Percentiles rank a stretch among this genome's conserved stretches.
phyloP scores from a whole-genome alignment of 768 basidiomycete genomes.

The Suillus sp. region DNA sequence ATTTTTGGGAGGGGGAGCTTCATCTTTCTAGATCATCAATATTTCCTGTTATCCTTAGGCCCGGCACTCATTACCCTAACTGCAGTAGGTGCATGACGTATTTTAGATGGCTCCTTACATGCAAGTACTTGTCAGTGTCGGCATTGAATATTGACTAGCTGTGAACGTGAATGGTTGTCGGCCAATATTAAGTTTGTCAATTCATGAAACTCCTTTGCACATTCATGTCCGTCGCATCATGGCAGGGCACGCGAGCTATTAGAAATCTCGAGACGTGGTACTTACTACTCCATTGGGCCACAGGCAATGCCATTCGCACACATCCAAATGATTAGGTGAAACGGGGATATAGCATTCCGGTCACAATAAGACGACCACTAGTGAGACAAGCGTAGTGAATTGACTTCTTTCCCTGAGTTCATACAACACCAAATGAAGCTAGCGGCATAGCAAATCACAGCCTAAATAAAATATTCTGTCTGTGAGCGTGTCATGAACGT shows the following conservation, averaged over 20 bases:
- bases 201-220: neutral
- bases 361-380: neutral
- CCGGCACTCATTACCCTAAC: too few species aligned
- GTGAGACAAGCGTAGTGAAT: neutral
- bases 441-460: neutral
- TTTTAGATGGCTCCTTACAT: too few species aligned
- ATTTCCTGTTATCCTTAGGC: too few species aligned
- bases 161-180: too few species aligned
- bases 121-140: too few species aligned
- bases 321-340: neutral
- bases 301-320: neutral
- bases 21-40: too few species aligned
- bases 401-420: neutral
- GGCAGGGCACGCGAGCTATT: neutral
- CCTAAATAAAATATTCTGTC: neutral
- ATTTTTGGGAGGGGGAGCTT: too few species aligned
- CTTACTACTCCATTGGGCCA: neutral
- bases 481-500: neutral
- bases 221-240: neutral
- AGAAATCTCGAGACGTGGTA: neutral
- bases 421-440: neutral
- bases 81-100: too few species aligned
- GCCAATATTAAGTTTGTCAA: neutral
- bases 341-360: neutral
- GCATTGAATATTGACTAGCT: too few species aligned